Evolutionary conservation across 2,329 filamentous ascomycete species (phyloP).

Genomic region (Aspergillus sp.): DNA sequence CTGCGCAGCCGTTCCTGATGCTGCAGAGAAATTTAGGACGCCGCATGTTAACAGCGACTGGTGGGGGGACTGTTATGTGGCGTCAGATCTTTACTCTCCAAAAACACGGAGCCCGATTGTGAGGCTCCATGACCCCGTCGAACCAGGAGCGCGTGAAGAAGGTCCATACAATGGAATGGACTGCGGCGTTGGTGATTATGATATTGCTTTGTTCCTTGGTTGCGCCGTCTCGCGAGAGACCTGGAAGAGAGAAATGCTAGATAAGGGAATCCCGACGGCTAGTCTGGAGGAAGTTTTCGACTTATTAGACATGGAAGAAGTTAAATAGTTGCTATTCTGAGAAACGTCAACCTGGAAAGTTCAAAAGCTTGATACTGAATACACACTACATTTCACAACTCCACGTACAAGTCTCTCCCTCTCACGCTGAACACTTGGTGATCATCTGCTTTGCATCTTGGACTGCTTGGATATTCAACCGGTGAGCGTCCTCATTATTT

Average conservation of each 20-base stretch:
- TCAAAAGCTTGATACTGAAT: no score
- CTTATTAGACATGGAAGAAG: not conserved
- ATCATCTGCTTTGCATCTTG: no score
- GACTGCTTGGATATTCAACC: no score
- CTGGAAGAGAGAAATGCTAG: not conserved
- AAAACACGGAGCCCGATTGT: fast-evolving
- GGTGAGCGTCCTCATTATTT: no score
- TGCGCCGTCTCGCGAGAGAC: not conserved
- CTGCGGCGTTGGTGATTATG: not conserved
- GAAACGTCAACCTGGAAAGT: no score
- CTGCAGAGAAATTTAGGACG: no score
- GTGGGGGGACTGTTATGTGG: no score
- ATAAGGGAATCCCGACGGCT: not conserved
- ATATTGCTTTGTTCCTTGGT: not conserved
- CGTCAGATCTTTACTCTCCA: not conserved
- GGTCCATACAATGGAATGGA: not conserved
- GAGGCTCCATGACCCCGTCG: not conserved
- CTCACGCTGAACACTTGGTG: no score
- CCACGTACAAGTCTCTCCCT: no score
- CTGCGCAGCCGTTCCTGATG: no score
- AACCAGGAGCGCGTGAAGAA: not conserved
- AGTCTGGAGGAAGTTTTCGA: not conserved
- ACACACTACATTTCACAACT: no score
- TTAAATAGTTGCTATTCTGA: not conserved
- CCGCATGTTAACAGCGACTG: no score